Percentiles rank a stretch among this genome's conserved stretches.
These are phyloP conservation scores for Dioscorea cayenensis DNA, from an alignment of 116 monocot genomes.

Conservation along the genomic window DNA sequence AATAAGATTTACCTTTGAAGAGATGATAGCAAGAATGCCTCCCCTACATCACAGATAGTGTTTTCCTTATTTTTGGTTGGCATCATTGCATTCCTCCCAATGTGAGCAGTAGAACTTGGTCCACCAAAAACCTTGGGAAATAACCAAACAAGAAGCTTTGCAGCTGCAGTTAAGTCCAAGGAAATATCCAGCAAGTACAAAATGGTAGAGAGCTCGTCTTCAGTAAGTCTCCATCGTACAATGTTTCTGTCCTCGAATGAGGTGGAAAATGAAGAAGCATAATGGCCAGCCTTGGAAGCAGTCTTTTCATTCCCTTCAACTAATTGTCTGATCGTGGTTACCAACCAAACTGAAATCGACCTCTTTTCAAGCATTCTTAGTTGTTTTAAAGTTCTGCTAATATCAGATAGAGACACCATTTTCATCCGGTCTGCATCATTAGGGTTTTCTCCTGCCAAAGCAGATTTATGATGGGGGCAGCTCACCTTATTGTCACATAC, in stretches of 20 bases:
- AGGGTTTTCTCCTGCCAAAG: conserved; percentile 30
- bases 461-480: conserved; percentile 73
- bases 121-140: conserved; percentile 41
- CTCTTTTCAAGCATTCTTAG: conserved; percentile 79
- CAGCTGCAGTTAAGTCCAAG: conserved; percentile 64
- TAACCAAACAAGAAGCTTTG: conserved; percentile 81
- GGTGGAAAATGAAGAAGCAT: conserved; percentile 32
- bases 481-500: conserved; percentile 72
- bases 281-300: conserved; percentile 30
- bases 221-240: conserved; percentile 70
- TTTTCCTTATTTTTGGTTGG: conserved; percentile 53
- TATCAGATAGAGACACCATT: conserved; percentile 38
- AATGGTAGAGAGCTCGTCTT: conserved; percentile 65
- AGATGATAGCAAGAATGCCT: conserved; percentile 67
- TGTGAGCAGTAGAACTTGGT: conserved; percentile 29
- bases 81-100: conserved; percentile 49
- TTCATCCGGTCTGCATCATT: conserved; percentile 36
- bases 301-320: conserved; percentile 63
- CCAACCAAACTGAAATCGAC: conserved; percentile 72
- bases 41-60: conserved; percentile 49
- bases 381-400: conserved; percentile 61
- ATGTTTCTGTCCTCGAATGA: conserved; percentile 43
- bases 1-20: conserved; percentile 60
- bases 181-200: conserved; percentile 80
- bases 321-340: conserved; percentile 47